phyloP scores from a whole-genome alignment of 371 early-diverging fungal genomes.

The Furculomyces boomerangus region DNA sequence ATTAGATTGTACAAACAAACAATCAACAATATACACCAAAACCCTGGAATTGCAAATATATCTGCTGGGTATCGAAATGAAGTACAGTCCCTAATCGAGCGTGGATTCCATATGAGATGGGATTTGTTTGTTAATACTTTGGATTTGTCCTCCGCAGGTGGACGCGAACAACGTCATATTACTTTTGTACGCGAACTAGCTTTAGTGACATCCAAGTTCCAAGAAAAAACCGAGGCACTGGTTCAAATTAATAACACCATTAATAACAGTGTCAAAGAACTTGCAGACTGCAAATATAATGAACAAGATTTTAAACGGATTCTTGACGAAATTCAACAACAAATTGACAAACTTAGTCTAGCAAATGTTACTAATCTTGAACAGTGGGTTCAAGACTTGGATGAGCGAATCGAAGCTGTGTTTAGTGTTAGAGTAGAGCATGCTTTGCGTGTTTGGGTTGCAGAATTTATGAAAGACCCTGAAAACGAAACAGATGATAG shows the following conservation, averaged over 20 bases:
- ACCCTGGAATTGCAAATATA: constrained; percentile 53
- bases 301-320: constrained; percentile 42
- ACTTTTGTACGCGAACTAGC: constrained; percentile 91
- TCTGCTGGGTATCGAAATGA: constrained; percentile 83
- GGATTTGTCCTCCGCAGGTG: constrained; percentile 32
- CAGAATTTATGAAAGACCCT: constrained; percentile 31
- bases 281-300: constrained; percentile 61
- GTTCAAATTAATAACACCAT: constrained; percentile 70
- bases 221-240: constrained; percentile 79
- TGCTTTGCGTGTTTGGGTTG: constrained; percentile 62
- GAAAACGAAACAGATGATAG: constrained; percentile 26
- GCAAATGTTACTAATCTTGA: constrained; percentile 87
- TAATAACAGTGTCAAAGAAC: constrained; percentile 52
- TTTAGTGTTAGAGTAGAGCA: constrained; percentile 56
- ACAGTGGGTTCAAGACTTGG: constrained; percentile 70
- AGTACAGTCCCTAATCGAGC: constrained; percentile 75
- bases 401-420: constrained; percentile 60
- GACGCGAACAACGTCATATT: constrained; percentile 70
- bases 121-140: constrained; percentile 85
- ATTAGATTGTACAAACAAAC: constrained; percentile 84
- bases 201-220: constrained; percentile 72
- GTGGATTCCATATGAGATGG: constrained; percentile 81
- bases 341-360: constrained; percentile 79
- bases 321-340: constrained; percentile 67
- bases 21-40: constrained; percentile 52